Evolutionary conservation across 371 early-diverging fungal genomes (phyloP), one percentile per base, ranked within the genome.

Genomic region (Apophysomyces variabilis): DNA sequence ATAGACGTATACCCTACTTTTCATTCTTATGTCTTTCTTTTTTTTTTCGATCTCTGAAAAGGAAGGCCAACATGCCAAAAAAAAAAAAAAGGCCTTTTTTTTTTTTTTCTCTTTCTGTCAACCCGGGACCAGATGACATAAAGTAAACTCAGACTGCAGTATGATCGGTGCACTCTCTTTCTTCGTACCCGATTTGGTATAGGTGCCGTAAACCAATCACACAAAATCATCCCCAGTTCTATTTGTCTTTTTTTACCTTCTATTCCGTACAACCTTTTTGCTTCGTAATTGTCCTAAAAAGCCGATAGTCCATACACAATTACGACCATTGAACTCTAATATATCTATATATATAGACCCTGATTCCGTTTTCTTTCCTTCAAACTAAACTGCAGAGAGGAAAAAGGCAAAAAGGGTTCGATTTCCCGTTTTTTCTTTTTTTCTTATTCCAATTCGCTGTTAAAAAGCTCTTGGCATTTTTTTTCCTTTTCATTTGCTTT

Each of bases 101-200:
- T 5, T 5, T 47, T 47, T 47, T 47, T 47, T 47, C 32, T 26
- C 3, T 47, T 47, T 47, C 47, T 47, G 47, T n/a, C 47, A 50
- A 41, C 54, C 54, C 54, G 54, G 54, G 54, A 9, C 54, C 54
- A 21, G 21, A 50, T 50, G 54, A 50, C 54, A 50, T n/a, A 50
- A 21, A 21, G 11, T 21, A 32, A 50, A 50, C 54, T 50, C 54
- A 50, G 54, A 26, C 16, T 50, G 54, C 54, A 50, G 54, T 21
- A 50, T 50, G 54, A 50, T 50, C 54, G 54, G 54, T 50, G 54
- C 54, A 50, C 54, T 18, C 14, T 43, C 43, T 12, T 12, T 14
- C 13, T 13, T 18, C 0, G 16, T 9, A 9, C 54, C 54, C 54
- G 54, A 50, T 50, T 50, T 50, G 21, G 54, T 18, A 16, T 13